Percentiles rank a stretch among this genome's conserved stretches.
Evolutionary conservation across 176 grass and related monocot genomes (phyloP).

Genomic region (Urochloa ruziziensis): DNA sequence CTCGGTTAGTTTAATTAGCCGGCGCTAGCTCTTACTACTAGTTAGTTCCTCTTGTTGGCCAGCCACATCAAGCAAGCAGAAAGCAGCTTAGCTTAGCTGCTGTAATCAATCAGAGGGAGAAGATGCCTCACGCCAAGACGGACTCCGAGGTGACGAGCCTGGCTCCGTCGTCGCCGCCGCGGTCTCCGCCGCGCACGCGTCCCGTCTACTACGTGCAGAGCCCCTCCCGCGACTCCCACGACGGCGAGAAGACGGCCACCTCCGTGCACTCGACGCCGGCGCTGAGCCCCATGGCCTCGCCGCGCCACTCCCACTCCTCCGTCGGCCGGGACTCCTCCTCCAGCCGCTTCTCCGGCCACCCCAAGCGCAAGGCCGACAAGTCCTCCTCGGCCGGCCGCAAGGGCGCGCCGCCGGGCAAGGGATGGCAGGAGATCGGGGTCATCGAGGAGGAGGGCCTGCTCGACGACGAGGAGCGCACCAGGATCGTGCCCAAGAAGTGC

Average conservation of each 20-base stretch:
- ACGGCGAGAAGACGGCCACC: slow-evolving; percentile 80
- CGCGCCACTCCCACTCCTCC: slow-evolving; percentile 81
- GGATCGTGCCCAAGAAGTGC: slow-evolving; percentile 51
- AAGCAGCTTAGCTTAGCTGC: too few species aligned
- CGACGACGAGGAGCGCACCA: slow-evolving; percentile 49
- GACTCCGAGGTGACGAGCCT: slow-evolving; percentile 96
- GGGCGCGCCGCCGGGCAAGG: slow-evolving; percentile 31
- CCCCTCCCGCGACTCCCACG: slow-evolving; percentile 87
- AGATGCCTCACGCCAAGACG: slow-evolving; percentile 83
- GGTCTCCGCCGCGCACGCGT: slow-evolving; percentile 45
- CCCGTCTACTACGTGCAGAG: slow-evolving; percentile 88
- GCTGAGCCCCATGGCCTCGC: slow-evolving; percentile 68
- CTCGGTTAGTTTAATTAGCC: too few species aligned
- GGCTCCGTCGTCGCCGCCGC: slow-evolving; percentile 63
- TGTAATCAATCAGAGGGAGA: too few species aligned
- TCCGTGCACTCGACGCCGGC: slow-evolving; percentile 78
- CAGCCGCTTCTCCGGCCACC: slow-evolving; percentile 68
- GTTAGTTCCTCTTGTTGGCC: too few species aligned
- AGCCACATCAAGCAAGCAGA: too few species aligned
- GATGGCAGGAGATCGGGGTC: slow-evolving; percentile 69
- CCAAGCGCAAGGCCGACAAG: slow-evolving; percentile 15
- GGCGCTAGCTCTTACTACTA: too few species aligned
- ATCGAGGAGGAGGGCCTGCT: slow-evolving; percentile 83
- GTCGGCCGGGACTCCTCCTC: slow-evolving; percentile 72
- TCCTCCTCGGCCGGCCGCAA: slow-evolving; percentile 8